These are phyloP conservation scores for Selaginella moellendorffii DNA, from an alignment of 75 land plant species.

Conservation along the genomic window DNA sequence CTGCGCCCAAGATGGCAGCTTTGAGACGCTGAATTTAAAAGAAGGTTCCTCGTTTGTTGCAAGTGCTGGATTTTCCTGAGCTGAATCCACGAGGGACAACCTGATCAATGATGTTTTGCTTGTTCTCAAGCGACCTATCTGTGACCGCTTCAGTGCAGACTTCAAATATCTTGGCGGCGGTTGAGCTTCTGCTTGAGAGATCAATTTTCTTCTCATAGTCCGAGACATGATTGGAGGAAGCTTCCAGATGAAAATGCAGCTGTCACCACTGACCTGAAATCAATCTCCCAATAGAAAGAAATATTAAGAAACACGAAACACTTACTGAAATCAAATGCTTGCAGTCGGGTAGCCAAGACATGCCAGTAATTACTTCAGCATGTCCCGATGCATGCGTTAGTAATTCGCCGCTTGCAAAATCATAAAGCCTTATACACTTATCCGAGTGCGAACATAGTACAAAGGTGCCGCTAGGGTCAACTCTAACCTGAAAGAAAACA, in stretches of 20 bases:
- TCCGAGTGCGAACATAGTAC: conserved; percentile 56
- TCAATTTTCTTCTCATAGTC: conserved; percentile 34
- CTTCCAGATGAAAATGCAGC: conserved; percentile 70
- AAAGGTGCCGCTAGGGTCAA: conserved; percentile 62
- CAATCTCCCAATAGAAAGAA: conserved; percentile 2
- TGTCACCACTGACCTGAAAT: conserved; percentile 60
- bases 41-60: conserved; percentile 18
- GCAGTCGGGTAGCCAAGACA: conserved; percentile 47
- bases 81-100: neutral
- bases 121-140: neutral
- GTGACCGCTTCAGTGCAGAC: conserved; percentile 8
- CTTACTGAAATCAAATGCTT: conserved; percentile 53
- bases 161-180: conserved; percentile 14
- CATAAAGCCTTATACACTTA: conserved; percentile 44
- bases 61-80: conserved; percentile 22
- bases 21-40: conserved; percentile 26
- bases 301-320: neutral
- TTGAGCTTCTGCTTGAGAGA: conserved; percentile 15
- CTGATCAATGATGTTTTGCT: neutral
- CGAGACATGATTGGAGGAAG: conserved; percentile 36
- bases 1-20: conserved; percentile 58
- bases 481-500: conserved; percentile 31
- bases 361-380: conserved; percentile 59
- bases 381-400: conserved; percentile 51
- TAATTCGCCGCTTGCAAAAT: conserved; percentile 46